Evolutionary conservation across 495 filamentous ascomycete genomes (phyloP).

Genomic region (Talaromyces stipitatus): DNA sequence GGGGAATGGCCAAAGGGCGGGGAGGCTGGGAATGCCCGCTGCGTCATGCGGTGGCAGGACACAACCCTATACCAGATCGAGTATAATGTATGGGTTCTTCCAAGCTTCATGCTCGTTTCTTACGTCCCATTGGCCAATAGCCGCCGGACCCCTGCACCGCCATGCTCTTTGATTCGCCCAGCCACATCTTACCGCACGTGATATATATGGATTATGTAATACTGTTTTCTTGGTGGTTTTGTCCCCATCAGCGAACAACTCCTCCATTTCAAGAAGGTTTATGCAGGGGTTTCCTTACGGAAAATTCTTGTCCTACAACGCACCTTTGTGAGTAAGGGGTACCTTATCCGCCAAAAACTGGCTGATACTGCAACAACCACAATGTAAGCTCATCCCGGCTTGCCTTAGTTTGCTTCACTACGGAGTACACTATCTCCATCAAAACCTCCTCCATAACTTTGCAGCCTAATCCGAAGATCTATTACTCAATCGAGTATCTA

Average conservation of each 20-base stretch:
- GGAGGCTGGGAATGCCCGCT: conserved; percentile 6
- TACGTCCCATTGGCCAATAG: background rate
- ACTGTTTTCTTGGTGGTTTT: background rate
- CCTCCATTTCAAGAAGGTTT: too few species aligned
- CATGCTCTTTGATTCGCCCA: background rate
- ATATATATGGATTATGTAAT: background rate
- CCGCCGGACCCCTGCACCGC: background rate
- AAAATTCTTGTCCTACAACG: background rate
- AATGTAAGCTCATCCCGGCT: background rate
- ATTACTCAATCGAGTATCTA: background rate
- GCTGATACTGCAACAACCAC: background rate
- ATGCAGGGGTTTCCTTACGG: background rate
- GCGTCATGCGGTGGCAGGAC: conserved; percentile 2
- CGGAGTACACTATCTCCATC: background rate
- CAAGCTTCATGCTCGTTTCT: background rate
- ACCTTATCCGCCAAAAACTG: too few species aligned
- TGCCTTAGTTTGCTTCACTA: background rate
- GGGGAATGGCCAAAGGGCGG: conserved; percentile 3
- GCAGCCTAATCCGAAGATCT: background rate
- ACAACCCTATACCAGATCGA: background rate
- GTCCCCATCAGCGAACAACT: too few species aligned
- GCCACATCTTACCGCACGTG: conserved; percentile 4
- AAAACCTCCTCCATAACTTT: background rate
- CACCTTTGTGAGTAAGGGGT: too few species aligned
- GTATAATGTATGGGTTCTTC: background rate